Evolutionary conservation across 345 rosid genomes (phyloP), one percentile per base, ranked within the genome.

Genomic region (Mallotus nudiflorus): DNA sequence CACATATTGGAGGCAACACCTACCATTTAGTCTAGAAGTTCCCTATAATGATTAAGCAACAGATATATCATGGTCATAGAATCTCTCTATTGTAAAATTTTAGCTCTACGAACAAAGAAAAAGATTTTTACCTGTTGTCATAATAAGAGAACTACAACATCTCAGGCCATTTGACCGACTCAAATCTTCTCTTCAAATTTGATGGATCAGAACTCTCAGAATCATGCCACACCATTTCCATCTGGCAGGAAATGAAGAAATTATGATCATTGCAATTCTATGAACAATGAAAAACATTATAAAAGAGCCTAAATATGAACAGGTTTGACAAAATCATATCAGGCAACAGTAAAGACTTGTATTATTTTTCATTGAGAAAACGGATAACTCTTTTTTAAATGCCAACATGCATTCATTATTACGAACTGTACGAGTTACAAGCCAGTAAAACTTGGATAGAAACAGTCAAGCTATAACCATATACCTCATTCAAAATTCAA

Each of bases 171-270:
- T 77, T 88, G 71, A 82, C 76, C 24, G 90, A 84, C 72, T 86
- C 88, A 25, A 80, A 72, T 65, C 75, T 80, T 80, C 79, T 86
- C 80, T 80, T 85, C 54, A 80, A 69, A 58, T 82, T 79, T 16
- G 91, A 85, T 55, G 86, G 82, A 73, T 82, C 82, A 0, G 87
- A 76, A 54, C 82, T 82, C 67, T 75, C 72, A 9, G 86, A 88
- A 72, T 94, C 96, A 72, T 90, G 88, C 96, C 98, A 91, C 42
- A 86, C 78, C 92, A 88, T 77, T 82, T 90, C 98, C 97, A 91
- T 86, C 97, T 94, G 82, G 50, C 59, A 57, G 74, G 28, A 39
- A 42, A 42, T 45, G 14, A 74, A 49, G 11, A 24, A 13, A 3
- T 25, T 6, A 35, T 62, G n/a, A 28, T 58, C 48, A 55, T 9